Conservation (phyloP, 345 rosid genomes). For the Triadica sebifera region DNA sequence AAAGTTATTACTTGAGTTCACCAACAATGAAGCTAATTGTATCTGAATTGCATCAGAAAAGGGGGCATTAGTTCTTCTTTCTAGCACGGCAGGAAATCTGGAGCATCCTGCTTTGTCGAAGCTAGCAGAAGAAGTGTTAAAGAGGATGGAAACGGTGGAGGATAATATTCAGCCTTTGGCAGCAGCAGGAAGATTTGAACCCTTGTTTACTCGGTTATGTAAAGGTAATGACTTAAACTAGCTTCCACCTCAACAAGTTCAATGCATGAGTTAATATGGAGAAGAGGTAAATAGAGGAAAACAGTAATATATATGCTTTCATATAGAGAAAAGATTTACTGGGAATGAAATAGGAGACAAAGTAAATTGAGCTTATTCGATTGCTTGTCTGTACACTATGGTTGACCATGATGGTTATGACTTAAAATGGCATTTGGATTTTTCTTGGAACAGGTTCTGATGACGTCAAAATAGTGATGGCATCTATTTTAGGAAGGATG, state of each 20-base stretch:
- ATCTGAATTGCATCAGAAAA: slow-evolving; percentile 38
- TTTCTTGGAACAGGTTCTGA: slow-evolving; percentile 33
- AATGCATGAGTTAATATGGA: not conserved
- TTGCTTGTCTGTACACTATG: not conserved
- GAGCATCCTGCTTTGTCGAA: slow-evolving; percentile 42
- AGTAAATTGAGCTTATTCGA: not conserved
- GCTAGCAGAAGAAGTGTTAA: slow-evolving; percentile 41
- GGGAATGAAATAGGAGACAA: not conserved
- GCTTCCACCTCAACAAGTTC: not conserved
- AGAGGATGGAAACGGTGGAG: slow-evolving; percentile 33
- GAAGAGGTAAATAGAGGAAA: not conserved
- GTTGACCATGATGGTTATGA: not conserved
- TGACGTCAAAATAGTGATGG: slow-evolving; percentile 41
- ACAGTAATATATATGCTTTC: not conserved
- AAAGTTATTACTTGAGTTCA: slow-evolving; percentile 39
- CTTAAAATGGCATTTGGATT: not conserved
- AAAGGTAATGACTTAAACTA: slow-evolving; percentile 24
- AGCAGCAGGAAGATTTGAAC: slow-evolving; percentile 48
- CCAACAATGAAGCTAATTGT: slow-evolving; percentile 37
- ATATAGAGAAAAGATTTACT: not conserved
- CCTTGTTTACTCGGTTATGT: slow-evolving; percentile 33
- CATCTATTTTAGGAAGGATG: slow-evolving; percentile 42
- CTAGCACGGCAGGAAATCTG: slow-evolving; percentile 41
- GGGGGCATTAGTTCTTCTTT: slow-evolving; percentile 45
- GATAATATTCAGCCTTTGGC: slow-evolving; percentile 35